Percentiles rank a stretch among this genome's conserved stretches.
Evolutionary conservation across 2,329 filamentous ascomycete species (phyloP).

Genomic region (Penicillium brasilianum): DNA sequence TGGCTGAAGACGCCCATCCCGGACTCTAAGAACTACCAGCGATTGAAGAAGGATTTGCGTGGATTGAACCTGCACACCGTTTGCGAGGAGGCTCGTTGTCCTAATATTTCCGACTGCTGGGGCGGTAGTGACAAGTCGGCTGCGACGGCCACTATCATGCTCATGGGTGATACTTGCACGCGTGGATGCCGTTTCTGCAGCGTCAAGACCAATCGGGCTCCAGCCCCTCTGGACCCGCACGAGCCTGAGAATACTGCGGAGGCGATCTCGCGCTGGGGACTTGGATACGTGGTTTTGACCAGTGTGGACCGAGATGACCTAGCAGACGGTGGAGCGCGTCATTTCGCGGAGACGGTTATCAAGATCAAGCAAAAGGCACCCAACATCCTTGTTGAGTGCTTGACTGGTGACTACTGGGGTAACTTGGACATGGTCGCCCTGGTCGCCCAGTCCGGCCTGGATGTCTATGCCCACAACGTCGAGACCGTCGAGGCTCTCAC

Average conservation of each 20-base stretch:
- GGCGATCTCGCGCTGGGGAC: conserved; percentile 86
- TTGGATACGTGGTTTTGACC: conserved; percentile 95
- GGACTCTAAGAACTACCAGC: conserved; percentile 83
- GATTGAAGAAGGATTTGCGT: conserved; percentile 90
- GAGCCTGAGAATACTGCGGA: conserved; percentile 97
- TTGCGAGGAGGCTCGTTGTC: conserved; percentile 95
- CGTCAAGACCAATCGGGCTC: conserved; percentile 82
- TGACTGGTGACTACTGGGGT: conserved; percentile 81
- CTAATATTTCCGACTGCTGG: conserved; percentile 98
- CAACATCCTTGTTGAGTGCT: conserved; percentile 51
- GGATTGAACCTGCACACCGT: conserved; percentile 92
- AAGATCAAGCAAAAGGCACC: conserved; percentile 82
- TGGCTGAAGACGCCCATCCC: conserved; percentile 98
- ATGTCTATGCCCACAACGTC: conserved; percentile 96
- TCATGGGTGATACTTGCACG: conserved; percentile 98
- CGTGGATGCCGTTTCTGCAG: conserved; percentile 95
- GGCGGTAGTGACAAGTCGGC: conserved; percentile 85
- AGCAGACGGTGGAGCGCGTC: conserved; percentile 80
- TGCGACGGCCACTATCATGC: conserved; percentile 97
- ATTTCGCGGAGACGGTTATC: conserved; percentile 92
- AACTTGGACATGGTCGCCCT: conserved; percentile 84
- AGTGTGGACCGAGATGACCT: conserved; percentile 93
- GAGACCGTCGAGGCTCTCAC: conserved; percentile 93
- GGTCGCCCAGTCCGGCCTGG: conserved; percentile 84
- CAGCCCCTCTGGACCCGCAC: conserved; percentile 86